Evolutionary conservation across 192 early-diverging fungal species (phyloP), one percentile per base, ranked within the genome.

Genomic region (Diversispora epigaea): DNA sequence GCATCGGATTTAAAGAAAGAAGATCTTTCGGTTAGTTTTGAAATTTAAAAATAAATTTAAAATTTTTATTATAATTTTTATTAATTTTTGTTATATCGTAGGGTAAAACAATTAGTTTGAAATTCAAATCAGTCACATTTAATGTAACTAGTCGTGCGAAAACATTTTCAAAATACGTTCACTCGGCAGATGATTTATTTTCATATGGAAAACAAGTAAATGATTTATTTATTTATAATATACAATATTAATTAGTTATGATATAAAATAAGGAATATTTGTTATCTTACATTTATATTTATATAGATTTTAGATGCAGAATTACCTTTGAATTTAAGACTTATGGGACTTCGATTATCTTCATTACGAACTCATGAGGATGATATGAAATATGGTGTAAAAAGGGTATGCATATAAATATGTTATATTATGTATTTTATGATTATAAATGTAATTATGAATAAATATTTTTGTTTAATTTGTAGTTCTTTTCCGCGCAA

Each of bases 331-430:
- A 76, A 61, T n/a, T 47, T 87, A n/a, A 73, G 86, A 44, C 61
- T 85, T 14, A 84, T 87, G 84, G 86, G 86, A 12, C 43, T 87
- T 46, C 72, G 82, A 9, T 43, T 85, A 56, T 61, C 80, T 45
- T 17, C 40, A 19, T 64, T 85, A 32, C 56, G 61, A 45, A 65
- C 65, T 11, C 60, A 68, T 41, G 68, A 54, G 15, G 58, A 74
- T 12, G 72, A 66, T 17, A 68, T 76, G 17, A 64, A 68, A 12
- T 32, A 73, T 44, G 72, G 77, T 50, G 61, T 82, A 45, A 68
- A 68, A 52, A 79, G 73, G 41, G 78, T 82, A 54, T 17, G 12
- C n/a, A 5, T 12, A 8, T 50, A 12, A 12, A 50, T 14, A 50
- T 12, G 4, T 50, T 50, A 12, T 14, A 8, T 50, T 12, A 54